Evolutionary conservation across 306 rosid species (phyloP), one percentile per base, ranked within the genome.

Genomic region (Potentilla sterilis): DNA sequence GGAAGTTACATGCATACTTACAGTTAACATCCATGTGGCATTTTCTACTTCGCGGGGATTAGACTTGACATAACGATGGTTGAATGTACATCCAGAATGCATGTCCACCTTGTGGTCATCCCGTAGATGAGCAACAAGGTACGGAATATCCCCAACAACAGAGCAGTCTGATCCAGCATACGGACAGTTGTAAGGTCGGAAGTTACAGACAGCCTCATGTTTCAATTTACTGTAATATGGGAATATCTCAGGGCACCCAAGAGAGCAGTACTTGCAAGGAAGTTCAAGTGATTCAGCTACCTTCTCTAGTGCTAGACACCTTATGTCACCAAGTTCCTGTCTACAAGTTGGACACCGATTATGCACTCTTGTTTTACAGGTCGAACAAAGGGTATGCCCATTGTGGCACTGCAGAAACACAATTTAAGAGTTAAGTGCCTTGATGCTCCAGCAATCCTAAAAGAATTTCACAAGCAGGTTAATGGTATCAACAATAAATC

Each of bases 1-100:
- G 37, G 35, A 61, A 57, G 34, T 28, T 28, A 69, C 37, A 32
- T 16, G 21, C 13, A 58, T 46, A 83, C 91, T 86, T 84, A 90
- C 96, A 64, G 96, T 90, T 78, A 90, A 71, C 96, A 90, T 90
- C 96, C 96, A 90, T 2, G 96, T 90, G 69, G 96, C 96, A 81
- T 90, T 90, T 83, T 90, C 96, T 58, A 90, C 96, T 90, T 90
- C 96, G 38, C 78, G 74, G 52, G 96, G 96, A 86, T 90, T 86
- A 38, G 96, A 85, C 84, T 90, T 90, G 37, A 90, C 96, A 61
- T 88, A 90, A 41, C 96, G 96, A 85, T 90, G 96, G 87, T 90
- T 90, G 65, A 90, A 90, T 46, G 96, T 88, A 83, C 83, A 88
- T 49, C 92, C 92, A n/a, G 92, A 86, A 75, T 90, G 96, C 96